A percentile compares a stretch with the other conserved stretches of the same genome.
phyloP scores from a whole-genome alignment of 1,139 yeast genomes.

The Nadsonia starkeyi-henricii region DNA sequence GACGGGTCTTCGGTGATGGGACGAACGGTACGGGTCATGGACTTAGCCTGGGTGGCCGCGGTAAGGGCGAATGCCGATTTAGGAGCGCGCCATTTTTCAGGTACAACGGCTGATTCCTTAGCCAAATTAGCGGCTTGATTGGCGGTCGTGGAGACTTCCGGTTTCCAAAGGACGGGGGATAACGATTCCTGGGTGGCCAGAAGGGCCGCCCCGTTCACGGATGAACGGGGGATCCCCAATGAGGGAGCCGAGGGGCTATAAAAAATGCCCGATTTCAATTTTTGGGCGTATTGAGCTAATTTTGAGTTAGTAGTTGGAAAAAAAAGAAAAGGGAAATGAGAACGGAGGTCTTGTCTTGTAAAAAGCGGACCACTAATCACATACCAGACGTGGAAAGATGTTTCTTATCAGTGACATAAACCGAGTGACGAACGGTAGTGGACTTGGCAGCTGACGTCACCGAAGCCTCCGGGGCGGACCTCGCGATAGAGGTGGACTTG shows the following conservation, averaged over 20 bases:
- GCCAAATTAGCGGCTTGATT: constrained; percentile 28
- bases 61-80: constrained; percentile 26
- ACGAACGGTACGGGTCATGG: constrained; percentile 14
- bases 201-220: constrained; percentile 25
- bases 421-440: not conserved
- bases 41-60: constrained; percentile 37
- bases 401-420: not conserved
- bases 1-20: constrained; percentile 8
- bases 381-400: not conserved
- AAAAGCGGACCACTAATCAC: too few relatives aligned
- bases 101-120: constrained; percentile 14
- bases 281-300: constrained; percentile 57
- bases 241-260: constrained; percentile 53
- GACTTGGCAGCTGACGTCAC: too few relatives aligned
- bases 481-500: too few relatives aligned
- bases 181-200: constrained; percentile 23
- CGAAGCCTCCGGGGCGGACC: too few relatives aligned
- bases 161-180: constrained; percentile 25
- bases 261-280: constrained; percentile 60
- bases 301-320: not conserved
- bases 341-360: too few relatives aligned
- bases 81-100: constrained; percentile 22
- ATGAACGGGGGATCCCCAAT: constrained; percentile 44
- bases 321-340: not conserved
- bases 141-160: constrained; percentile 20